Evolutionary conservation across 805 yeast genomes (phyloP).

Genomic region (Candida tallmaniae): DNA sequence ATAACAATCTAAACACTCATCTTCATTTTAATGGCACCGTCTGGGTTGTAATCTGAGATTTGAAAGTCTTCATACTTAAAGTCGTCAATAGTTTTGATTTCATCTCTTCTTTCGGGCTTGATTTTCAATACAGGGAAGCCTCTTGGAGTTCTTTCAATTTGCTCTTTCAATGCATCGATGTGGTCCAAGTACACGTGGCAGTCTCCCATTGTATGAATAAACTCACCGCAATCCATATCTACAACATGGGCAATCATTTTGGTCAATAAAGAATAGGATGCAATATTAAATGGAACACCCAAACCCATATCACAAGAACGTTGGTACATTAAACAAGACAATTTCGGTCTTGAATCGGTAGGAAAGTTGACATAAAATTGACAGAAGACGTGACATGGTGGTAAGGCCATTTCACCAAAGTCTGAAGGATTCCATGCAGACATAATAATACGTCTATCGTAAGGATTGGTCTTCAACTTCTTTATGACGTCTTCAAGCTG

Average conservation of each 20-base stretch:
- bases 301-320: slow-evolving; percentile 99
- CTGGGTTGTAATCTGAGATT: slow-evolving; percentile 74
- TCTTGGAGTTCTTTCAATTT: slow-evolving; percentile 69
- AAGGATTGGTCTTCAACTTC: slow-evolving; percentile 81
- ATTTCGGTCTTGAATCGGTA: slow-evolving; percentile 49
- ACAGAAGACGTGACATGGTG: slow-evolving; percentile 96
- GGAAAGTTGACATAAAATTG: slow-evolving; percentile 93
- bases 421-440: slow-evolving; percentile 99
- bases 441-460: slow-evolving; percentile 89
- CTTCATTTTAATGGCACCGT: slow-evolving; percentile 83
- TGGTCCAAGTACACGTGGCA: slow-evolving; percentile 94
- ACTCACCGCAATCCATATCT: slow-evolving; percentile 92
- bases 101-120: slow-evolving; percentile 44
- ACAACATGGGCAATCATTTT: slow-evolving; percentile 95
- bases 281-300: slow-evolving; percentile 99
- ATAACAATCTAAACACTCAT: slow-evolving; percentile 73
- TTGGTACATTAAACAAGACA: slow-evolving; percentile 89
- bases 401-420: slow-evolving; percentile 89
- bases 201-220: slow-evolving; percentile 94
- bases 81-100: slow-evolving; percentile 71
- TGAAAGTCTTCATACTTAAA: slow-evolving; percentile 87
- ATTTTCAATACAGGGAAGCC: slow-evolving; percentile 76
- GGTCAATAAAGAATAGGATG: slow-evolving; percentile 89
- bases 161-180: slow-evolving; percentile 83
- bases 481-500: slow-evolving; percentile 78